Base-by-base conservation (phyloP, 106 monocot species). In the Acanthochlamys bracteata region DNA sequence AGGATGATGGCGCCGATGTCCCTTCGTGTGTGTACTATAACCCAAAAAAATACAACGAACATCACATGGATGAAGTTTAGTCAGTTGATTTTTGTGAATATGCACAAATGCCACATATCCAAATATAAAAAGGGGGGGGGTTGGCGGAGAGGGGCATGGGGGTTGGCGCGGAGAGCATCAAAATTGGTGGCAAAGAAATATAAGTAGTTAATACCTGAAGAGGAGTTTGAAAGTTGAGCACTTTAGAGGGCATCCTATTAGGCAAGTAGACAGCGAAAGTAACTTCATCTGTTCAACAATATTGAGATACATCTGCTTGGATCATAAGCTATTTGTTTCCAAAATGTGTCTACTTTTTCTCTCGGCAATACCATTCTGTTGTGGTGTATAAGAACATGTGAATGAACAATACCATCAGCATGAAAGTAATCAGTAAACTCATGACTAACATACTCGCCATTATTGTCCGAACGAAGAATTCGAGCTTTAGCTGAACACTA, bases 181-280 rank as follows among this genome's bases (percentile, higher is more conserved):
- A 33, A 1, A 33, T 45, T n/a, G 15, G 8, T 33, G 33, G 33
- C 6, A 33, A 33, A 6, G 33, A 3, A 33, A 33, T 6, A 33
- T 33, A 33, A 33, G 1, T 33, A 33, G 33, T 3, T 33, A 65
- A 23, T 8, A 49, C 21, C 20, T 42, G 3, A 42, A 19, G 20
- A 2, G 42, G 43, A 39, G 4, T 16, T 25, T 64, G 7, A 39
- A 64, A 64, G 22, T 64, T 42, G 16, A 41, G 45, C 8, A 23
- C 47, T 24, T 17, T 41, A 49, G 47, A 49, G 52, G 7, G 43
- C 47, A 65, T 65, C 45, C 46, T 49, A 65, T 65, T 65, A 45
- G 47, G 25, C 42, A 65, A 14, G 24, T 23, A 65, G 47, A 24
- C 52, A 16, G 23, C 19, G 22, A 41, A 49, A 45, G 47, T 25